These are phyloP conservation scores for Colletotrichum camelliae DNA, from an alignment of 2,329 filamentous ascomycete genomes.

Conservation along the genomic window DNA sequence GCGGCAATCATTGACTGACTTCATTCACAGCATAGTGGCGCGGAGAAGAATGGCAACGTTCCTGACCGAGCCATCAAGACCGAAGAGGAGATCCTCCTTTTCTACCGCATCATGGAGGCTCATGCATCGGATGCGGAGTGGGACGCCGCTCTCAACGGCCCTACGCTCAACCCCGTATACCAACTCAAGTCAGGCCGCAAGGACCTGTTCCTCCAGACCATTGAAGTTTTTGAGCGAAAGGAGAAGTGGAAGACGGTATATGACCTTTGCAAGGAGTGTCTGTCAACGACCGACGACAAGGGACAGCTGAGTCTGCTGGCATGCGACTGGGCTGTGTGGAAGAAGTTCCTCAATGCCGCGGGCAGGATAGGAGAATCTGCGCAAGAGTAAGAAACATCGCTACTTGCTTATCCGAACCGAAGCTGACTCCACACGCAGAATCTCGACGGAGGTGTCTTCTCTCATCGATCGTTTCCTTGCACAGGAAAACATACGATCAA, in stretches of 20 bases:
- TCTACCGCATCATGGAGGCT: slow-evolving; percentile 51
- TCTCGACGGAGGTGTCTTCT: slow-evolving; percentile 3
- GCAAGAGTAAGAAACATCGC: slow-evolving; percentile 33
- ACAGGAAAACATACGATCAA: slow-evolving; percentile 28
- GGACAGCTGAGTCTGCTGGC: slow-evolving; percentile 46
- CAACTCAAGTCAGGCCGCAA: slow-evolving; percentile 54
- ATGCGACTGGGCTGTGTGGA: slow-evolving; percentile 49
- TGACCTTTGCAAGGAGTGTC: slow-evolving; percentile 47
- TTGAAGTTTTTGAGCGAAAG: slow-evolving; percentile 40
- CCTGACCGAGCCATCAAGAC: slow-evolving; percentile 41
- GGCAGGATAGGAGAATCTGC: slow-evolving; percentile 33
- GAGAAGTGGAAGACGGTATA: slow-evolving; percentile 49
- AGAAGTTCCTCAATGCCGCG: slow-evolving; percentile 44
- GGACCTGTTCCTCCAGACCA: slow-evolving; percentile 48
- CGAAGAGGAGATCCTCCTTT: slow-evolving; percentile 56
- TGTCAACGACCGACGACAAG: slow-evolving; percentile 42
- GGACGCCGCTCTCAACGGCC: slow-evolving; percentile 41
- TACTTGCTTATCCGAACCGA: not conserved
- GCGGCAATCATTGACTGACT: not conserved
- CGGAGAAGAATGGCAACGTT: not conserved
- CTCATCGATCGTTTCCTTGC: slow-evolving; percentile 13
- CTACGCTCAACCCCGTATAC: slow-evolving; percentile 44
- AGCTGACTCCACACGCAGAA: not conserved
- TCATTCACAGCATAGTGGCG: not conserved
- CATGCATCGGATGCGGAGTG: slow-evolving; percentile 49